Evolutionary conservation across 768 basidiomycete genomes (phyloP).

Genomic region (Termitomyces sp.): DNA sequence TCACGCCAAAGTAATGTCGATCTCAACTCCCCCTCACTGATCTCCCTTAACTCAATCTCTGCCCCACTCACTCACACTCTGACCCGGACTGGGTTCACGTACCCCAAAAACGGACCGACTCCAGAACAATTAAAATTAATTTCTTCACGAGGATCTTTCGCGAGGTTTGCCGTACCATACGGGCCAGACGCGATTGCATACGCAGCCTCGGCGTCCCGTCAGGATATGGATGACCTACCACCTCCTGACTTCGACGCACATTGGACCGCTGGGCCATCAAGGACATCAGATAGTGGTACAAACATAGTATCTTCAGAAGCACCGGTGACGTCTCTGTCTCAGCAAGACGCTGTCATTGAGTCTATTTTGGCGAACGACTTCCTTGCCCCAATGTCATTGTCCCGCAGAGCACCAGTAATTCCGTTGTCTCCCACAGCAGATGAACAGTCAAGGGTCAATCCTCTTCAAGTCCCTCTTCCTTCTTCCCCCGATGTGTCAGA

Average conservation of each 20-base stretch:
- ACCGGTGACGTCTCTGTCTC: background rate
- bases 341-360: background rate
- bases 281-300: slow-evolving; percentile 21
- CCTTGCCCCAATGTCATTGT: background rate
- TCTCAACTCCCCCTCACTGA: slow-evolving; percentile 62
- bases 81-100: slow-evolving; percentile 67
- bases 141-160: slow-evolving; percentile 61
- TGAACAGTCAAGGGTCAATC: background rate
- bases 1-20: slow-evolving; percentile 44
- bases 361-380: background rate
- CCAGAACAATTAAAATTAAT: slow-evolving; percentile 66
- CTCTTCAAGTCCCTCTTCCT: slow-evolving; percentile 14
- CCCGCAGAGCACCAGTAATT: background rate
- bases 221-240: slow-evolving; percentile 34
- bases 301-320: slow-evolving; percentile 8
- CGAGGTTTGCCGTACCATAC: slow-evolving; percentile 72
- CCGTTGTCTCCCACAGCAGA: background rate
- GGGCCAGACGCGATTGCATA: slow-evolving; percentile 70
- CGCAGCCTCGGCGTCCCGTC: slow-evolving; percentile 46
- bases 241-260: slow-evolving; percentile 53
- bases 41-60: slow-evolving; percentile 74
- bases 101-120: slow-evolving; percentile 60
- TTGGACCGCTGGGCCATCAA: slow-evolving; percentile 22
- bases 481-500: background rate
- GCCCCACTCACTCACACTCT: slow-evolving; percentile 73